Percentiles rank a stretch among this genome's conserved stretches.
phyloP scores from a whole-genome alignment of 1,284 basidiomycete genomes.

The Cutaneotrichosporon daszewskae region DNA sequence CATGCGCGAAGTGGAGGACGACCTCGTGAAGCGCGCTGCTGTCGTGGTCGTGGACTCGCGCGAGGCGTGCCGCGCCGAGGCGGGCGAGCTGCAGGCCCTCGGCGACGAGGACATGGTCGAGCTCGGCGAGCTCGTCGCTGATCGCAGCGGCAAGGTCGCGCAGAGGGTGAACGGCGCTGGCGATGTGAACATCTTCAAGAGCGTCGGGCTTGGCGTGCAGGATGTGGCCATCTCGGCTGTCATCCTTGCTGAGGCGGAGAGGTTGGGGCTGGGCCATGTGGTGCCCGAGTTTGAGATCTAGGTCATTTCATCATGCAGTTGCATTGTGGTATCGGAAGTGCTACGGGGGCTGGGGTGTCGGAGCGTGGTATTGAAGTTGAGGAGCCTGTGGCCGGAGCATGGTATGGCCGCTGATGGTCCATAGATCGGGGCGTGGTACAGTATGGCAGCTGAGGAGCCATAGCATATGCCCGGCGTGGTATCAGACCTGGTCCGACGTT shows the following conservation, averaged over 20 bases:
- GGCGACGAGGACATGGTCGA: slow-evolving; percentile 10
- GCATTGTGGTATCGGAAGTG: too few species aligned
- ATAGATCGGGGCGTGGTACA: too few species aligned
- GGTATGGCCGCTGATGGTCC: too few species aligned
- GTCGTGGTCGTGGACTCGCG: slow-evolving; percentile 65
- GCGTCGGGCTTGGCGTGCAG: slow-evolving; percentile 46
- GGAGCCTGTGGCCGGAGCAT: too few species aligned
- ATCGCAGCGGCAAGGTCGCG: not conserved
- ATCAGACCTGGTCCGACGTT: too few species aligned
- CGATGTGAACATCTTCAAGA: slow-evolving; percentile 45
- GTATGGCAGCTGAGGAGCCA: too few species aligned
- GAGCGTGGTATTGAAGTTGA: too few species aligned
- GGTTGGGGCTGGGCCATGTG: slow-evolving; percentile 29
- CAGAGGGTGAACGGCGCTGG: slow-evolving; percentile 10
- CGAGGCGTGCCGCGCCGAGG: slow-evolving; percentile 63
- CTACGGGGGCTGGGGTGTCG: too few species aligned
- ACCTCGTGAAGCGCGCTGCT: slow-evolving; percentile 55
- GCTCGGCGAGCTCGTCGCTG: slow-evolving; percentile 8
- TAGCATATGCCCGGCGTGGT: too few species aligned
- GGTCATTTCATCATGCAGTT: not conserved
- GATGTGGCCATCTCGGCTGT: slow-evolving; percentile 46
- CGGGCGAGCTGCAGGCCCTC: slow-evolving; percentile 61
- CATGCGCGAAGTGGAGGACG: slow-evolving; percentile 68
- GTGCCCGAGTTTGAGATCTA: slow-evolving; percentile 34
- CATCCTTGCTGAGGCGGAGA: slow-evolving; percentile 37